phyloP scores from a whole-genome alignment of 2,329 filamentous ascomycete species.

The Epichloe typhina region DNA sequence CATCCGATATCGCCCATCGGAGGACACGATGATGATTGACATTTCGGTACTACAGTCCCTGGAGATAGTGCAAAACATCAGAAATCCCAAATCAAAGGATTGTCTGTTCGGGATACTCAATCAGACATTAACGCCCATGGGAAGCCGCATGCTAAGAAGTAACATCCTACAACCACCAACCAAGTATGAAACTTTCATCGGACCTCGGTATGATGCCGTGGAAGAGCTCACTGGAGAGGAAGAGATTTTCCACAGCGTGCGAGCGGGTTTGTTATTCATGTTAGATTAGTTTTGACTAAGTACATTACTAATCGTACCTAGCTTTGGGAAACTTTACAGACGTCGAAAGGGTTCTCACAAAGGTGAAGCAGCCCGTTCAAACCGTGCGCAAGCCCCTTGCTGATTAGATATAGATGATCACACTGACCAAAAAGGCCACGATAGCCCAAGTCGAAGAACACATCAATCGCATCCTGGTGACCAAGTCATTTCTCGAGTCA shows the following conservation, averaged over 20 bases:
- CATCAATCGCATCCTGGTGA: slow-evolving; percentile 73
- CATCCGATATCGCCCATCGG: slow-evolving; percentile 78
- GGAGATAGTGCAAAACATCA: slow-evolving; percentile 80
- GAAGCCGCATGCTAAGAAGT: slow-evolving; percentile 65
- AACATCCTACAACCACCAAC: slow-evolving; percentile 86
- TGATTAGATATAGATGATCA: slow-evolving; percentile 46
- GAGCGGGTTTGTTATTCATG: slow-evolving; percentile 41
- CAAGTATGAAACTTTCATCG: slow-evolving; percentile 48
- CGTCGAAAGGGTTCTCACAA: slow-evolving; percentile 66
- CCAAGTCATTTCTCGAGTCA: slow-evolving; percentile 67
- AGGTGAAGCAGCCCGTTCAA: slow-evolving; percentile 22
- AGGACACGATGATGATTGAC: slow-evolving; percentile 94
- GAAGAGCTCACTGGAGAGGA: slow-evolving; percentile 72
- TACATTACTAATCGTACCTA: slow-evolving; percentile 14
- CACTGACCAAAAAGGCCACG: slow-evolving; percentile 53
- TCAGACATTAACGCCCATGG: slow-evolving; percentile 79
- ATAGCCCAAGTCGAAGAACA: slow-evolving; percentile 63
- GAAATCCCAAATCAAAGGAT: slow-evolving; percentile 63
- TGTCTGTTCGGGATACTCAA: slow-evolving; percentile 80
- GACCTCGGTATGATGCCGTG: slow-evolving; percentile 65
- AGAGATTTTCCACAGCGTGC: slow-evolving; percentile 68
- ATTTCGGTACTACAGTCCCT: slow-evolving; percentile 74
- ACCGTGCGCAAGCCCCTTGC: not conserved
- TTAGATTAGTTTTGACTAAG: not conserved
- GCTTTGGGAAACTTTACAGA: slow-evolving; percentile 65